phyloP scores from a whole-genome alignment of 2,329 filamentous ascomycete genomes.

The Cucurbitaria berberidis region DNA sequence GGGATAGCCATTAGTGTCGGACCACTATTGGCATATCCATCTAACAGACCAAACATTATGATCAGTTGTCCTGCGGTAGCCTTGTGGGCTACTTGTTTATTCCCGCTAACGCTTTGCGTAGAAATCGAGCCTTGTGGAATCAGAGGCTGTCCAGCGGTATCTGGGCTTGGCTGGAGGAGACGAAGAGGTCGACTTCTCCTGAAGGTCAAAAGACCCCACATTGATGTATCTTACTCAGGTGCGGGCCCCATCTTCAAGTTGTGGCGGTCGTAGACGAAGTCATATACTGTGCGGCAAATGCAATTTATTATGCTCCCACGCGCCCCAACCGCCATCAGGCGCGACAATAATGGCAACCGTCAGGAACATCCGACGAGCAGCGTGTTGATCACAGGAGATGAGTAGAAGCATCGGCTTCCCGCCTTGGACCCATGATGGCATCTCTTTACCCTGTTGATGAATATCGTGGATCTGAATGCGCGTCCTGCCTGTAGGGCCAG shows the following conservation, averaged over 20 bases:
- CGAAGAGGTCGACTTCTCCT: constrained; percentile 42
- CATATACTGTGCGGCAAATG: constrained; percentile 21
- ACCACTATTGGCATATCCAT: constrained; percentile 2
- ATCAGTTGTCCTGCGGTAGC: background rate
- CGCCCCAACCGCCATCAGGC: constrained; percentile 14
- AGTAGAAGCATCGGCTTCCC: constrained; percentile 22
- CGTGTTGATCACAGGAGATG: constrained; percentile 15
- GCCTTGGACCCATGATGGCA: constrained; percentile 11
- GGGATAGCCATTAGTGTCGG: background rate
- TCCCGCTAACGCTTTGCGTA: constrained; percentile 24
- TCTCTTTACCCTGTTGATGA: background rate
- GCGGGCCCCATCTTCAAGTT: constrained; percentile 9
- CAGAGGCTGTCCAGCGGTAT: constrained; percentile 41
- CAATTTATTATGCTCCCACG: constrained; percentile 28
- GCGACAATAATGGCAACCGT: constrained; percentile 17
- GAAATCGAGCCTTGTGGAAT: constrained; percentile 43
- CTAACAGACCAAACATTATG: background rate
- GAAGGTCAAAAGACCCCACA: constrained; percentile 18
- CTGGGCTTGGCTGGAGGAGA: constrained; percentile 35
- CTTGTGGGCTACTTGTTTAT: constrained; percentile 1
- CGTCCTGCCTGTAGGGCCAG: background rate
- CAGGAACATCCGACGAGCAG: constrained; percentile 22
- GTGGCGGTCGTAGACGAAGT: constrained; percentile 14
- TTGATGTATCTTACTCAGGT: constrained; percentile 3
- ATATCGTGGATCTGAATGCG: constrained; percentile 1